These are phyloP conservation scores for Aspergillus ochraceoroseus DNA, from an alignment of 2,329 filamentous ascomycete genomes.

Conservation along the genomic window DNA sequence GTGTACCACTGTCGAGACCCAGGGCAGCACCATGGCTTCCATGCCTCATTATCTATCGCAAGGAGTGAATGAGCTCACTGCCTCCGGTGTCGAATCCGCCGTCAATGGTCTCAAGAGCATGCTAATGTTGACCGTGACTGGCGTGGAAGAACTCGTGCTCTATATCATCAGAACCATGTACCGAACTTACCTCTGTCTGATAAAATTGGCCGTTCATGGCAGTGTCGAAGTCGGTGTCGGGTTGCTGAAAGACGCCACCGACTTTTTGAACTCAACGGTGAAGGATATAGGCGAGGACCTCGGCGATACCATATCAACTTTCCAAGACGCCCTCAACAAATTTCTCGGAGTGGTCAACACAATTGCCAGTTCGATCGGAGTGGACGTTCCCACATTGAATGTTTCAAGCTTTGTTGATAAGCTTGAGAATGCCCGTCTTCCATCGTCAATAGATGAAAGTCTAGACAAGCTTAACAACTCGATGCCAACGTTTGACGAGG, in stretches of 20 bases:
- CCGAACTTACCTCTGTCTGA: conserved; percentile 83
- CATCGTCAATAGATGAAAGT: conserved; percentile 62
- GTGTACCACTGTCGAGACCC: conserved; percentile 85
- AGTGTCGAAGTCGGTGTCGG: conserved; percentile 66
- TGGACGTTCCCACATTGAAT: conserved; percentile 55
- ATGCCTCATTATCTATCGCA: conserved; percentile 93
- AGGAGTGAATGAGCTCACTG: conserved; percentile 82
- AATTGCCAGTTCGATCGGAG: conserved; percentile 47
- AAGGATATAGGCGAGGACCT: conserved; percentile 46
- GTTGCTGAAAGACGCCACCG: conserved; percentile 56
- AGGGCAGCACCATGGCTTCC: conserved; percentile 92
- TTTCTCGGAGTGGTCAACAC: conserved; percentile 54
- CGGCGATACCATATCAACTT: conserved; percentile 37
- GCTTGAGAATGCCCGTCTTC: conserved; percentile 66
- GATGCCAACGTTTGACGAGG: conserved; percentile 76
- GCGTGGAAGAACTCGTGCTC: conserved; percentile 78
- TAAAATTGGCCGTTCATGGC: conserved; percentile 75
- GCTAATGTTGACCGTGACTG: conserved; percentile 72
- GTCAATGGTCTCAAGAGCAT: conserved; percentile 75
- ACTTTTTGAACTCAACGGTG: conserved; percentile 56
- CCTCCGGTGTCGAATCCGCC: conserved; percentile 71
- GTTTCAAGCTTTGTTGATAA: conserved; percentile 60
- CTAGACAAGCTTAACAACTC: conserved; percentile 69
- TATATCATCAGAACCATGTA: conserved; percentile 92
- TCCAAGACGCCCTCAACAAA: conserved; percentile 54